Conservation (phyloP, 257 asterid species). For the Cruciata laevipes region DNA sequence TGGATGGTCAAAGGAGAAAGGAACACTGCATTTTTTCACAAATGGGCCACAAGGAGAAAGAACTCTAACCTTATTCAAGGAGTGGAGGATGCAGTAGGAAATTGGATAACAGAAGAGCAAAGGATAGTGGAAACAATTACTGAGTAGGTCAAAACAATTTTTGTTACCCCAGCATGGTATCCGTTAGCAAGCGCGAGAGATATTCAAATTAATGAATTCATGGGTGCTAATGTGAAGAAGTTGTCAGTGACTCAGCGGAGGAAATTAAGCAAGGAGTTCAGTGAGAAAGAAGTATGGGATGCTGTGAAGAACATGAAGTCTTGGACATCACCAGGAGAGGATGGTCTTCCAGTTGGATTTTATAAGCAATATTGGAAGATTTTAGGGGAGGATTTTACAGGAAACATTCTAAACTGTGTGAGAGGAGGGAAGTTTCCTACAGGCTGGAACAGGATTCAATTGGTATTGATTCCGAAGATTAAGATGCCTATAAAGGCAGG, state of each 20-base stretch:
- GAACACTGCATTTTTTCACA: not conserved
- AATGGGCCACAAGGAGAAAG: not conserved
- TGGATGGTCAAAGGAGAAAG: not conserved
- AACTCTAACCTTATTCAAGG: not conserved
- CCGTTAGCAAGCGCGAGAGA: no score
- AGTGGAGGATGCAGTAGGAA: not conserved
- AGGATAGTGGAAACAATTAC: not conserved
- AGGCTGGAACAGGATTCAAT: not conserved
- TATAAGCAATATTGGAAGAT: not conserved
- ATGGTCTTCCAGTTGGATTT: no score
- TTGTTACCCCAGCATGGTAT: no score
- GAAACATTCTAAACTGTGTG: not conserved
- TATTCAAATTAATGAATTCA: no score
- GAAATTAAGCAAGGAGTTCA: no score
- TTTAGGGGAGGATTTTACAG: not conserved
- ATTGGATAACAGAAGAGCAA: not conserved
- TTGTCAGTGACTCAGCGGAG: no score
- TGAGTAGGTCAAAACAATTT: no score
- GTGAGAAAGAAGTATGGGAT: no score
- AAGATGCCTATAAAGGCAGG: not conserved
- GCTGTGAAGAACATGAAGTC: no score
- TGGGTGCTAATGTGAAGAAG: no score
- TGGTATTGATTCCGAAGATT: not conserved
- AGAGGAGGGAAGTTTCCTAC: not conserved
- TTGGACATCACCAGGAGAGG: no score